Evolutionary conservation across 2,329 filamentous ascomycete genomes (phyloP), one percentile per base, ranked within the genome.

Genomic region (Alternaria alternata): DNA sequence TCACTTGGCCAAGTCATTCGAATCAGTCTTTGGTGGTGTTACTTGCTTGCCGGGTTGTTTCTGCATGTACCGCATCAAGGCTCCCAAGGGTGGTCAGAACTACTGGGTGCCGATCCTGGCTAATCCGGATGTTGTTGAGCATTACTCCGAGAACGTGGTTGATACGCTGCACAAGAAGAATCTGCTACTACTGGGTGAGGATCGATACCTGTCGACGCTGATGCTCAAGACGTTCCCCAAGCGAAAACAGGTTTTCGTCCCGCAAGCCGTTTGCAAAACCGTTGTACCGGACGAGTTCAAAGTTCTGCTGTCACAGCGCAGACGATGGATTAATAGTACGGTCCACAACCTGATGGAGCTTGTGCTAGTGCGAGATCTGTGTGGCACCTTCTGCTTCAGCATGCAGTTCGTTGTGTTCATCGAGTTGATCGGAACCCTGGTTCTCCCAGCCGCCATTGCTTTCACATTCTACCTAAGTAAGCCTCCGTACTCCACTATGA

Each of bases 11-110:
- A 99, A 99, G 81, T 93, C 94, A 4, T 99, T 99, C 81, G 95
- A 99, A 80, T 97, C 94, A 1, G 91, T 97, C 67, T 99, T 99
- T 80, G 95, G 95, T 81, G 95, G 95, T 91, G 95, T 99, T 62
- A 99, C 95, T 66, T 99, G 95, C 85, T 85, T 99, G 70, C 95
- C 95, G 16, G 95, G 95, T 66, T 99, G 95, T 85, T 99, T 99
- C 89, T 97, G 93, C 86, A 99, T 99, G 96, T 99, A 99, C 84
- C 92, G 95, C 74, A 98, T 99, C 87, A 99, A 99, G 82, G 92
- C 95, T 30, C 96, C 95, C 62, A 99, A 99, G 83, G 95, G 95
- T 67, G 94, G 91, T 26, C 93, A 98, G 78, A 98, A 99, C 83
- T 99, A 98, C 82, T 99, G 95, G 95, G 95, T 99, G 24, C 95